Conservation (phyloP, 2,329 filamentous ascomycete species). For the Trichoderma atroviride region DNA sequence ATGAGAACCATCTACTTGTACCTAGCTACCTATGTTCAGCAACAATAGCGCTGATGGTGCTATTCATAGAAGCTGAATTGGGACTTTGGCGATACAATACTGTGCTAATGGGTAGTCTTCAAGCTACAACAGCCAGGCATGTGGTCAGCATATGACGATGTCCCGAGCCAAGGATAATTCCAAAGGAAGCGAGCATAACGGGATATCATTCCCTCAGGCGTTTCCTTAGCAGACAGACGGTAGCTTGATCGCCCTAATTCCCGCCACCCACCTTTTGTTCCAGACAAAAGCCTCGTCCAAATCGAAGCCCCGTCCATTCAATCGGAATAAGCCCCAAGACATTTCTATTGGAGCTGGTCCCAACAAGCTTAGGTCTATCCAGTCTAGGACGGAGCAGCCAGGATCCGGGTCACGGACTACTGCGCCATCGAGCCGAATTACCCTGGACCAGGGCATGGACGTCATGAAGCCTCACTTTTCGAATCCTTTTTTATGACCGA, state of each 20-base stretch:
- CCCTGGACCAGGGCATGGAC: conserved; percentile 18
- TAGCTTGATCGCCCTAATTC: conserved; percentile 12
- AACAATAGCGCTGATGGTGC: not conserved
- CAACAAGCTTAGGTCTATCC: not conserved
- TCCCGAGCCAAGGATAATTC: not conserved
- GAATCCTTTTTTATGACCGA: conserved; percentile 1
- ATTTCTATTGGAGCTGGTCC: not conserved
- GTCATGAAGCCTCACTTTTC: conserved; percentile 16
- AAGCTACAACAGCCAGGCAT: not conserved
- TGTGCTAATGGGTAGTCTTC: not conserved
- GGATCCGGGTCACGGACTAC: not conserved
- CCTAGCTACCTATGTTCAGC: not conserved
- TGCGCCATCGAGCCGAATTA: conserved; percentile 21
- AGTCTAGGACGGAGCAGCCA: not conserved
- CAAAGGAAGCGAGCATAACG: not conserved
- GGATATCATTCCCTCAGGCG: not conserved
- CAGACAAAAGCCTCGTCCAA: not conserved
- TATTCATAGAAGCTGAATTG: not conserved
- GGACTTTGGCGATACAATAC: not conserved
- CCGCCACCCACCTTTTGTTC: not conserved
- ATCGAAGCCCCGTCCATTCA: not conserved
- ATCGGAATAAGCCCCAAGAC: not conserved
- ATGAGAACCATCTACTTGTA: not conserved
- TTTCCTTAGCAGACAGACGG: not conserved
- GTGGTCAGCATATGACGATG: conserved; percentile 2